Base-by-base conservation (phyloP, 2,329 filamentous ascomycete genomes). In the Rosellinia necatrix region DNA sequence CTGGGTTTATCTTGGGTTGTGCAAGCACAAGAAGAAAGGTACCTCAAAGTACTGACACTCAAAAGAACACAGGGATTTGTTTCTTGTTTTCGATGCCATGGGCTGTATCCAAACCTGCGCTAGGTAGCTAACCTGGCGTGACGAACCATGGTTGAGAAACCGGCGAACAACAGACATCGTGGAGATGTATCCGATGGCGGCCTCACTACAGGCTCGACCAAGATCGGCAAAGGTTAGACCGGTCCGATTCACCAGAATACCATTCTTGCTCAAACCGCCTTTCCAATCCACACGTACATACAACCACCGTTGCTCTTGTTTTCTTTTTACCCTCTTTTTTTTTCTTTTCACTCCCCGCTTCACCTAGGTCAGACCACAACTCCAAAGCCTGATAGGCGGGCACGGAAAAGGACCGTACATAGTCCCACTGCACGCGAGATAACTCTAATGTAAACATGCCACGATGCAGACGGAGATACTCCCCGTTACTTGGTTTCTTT, bases 351-450 rank as follows among this genome's bases (percentile, higher is more conserved):
- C 42, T 41, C 44, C 24, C 19, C 24, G 13, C 46, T 29, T 50
- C 48, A 50, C 48, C 48, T 50, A 49, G 47, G 47, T 49, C 47
- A 40, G 25, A 25, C 40, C 21, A 3, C 24, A 15, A 17, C 19
- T 49, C 32, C 29, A 50, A n/a, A n/a, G 48, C 17, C 37, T 21
- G 25, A 27, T 13, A 42, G 35, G n/a, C 22, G 29, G 4, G 27
- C 21, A 32, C 15, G 13, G 25, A 24, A 56, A 50, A 51, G 48
- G 47, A 51, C 47, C 41, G 24, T 51, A 51, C 53, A 56, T 51
- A 25, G 38, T 43, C 42, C 41, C 48, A 47, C 48, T 46, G 34
- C 34, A 50, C 53, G 38, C 40, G 19, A 50, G 47, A 49, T 50
- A 49, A 38, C 24, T 35, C 35, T 37, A 19, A 43, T 38, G 32